Base-by-base conservation (phyloP, 306 rosid species). In the Lotus japonicus region DNA sequence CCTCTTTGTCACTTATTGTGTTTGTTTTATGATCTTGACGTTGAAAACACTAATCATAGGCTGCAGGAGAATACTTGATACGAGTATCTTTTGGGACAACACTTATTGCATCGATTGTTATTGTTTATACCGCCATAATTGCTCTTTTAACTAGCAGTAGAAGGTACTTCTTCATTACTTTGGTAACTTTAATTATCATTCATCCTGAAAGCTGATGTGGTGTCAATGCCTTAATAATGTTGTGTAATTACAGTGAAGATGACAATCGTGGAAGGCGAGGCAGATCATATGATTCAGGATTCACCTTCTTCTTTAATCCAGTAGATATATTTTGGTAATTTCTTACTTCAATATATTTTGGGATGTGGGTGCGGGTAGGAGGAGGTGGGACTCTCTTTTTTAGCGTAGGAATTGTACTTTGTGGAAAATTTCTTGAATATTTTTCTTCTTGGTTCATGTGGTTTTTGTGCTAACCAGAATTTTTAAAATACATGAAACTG, bases 81-180 rank as follows among this genome's bases (percentile, higher is more conserved):
- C 84, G 99, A 83, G 97, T 94, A 75, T 87, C 99, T 10, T 94
- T 94, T 82, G 99, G 99, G 48, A 94, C 97, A 16, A 96, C 97
- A 17, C 83, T 94, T 11, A 88, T 90, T 71, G 99, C 92, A 17
- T 94, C 99, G 12, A 88, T 94, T 64, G 89, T 94, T 81, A 75
- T 94, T 79, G 99, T 94, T 82, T 94, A 88, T 74, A 90, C 99
- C 39, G 84, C 99, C 15, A 94, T 94, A 48, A 84, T 94, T 80
- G 97, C 97, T 74, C 82, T 91, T 73, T 11, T 87, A 72, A 84
- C 95, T 64, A 85, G 99, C 77, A 87, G 99, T 73, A 82, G 89
- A 75, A 85, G 96, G 97, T 94, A 68, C 66, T 72, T 68, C 66
- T 72, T 68, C 45, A 9, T 38, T 53, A 46, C 33, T 62, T 68